These are phyloP conservation scores for Uronychia binucleata DNA, from an alignment of 73 alveolate genomes.

Conservation along the genomic window DNA sequence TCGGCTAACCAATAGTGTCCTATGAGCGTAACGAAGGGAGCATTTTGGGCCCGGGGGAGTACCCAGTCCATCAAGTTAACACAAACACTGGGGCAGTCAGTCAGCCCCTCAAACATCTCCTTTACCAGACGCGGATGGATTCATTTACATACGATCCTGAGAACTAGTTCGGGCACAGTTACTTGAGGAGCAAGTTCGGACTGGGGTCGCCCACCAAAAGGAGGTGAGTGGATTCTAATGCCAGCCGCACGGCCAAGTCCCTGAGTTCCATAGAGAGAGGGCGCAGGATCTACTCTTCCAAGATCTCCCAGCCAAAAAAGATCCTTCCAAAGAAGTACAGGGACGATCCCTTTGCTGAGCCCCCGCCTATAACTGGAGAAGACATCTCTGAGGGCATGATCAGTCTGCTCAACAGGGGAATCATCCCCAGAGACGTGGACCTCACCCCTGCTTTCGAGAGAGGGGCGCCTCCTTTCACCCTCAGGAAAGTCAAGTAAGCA, in stretches of 20 bases:
- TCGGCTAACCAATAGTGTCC: neutral
- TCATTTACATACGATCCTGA: slow-evolving; percentile 32
- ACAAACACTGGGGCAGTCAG: slow-evolving; percentile 17
- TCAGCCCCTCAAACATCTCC: slow-evolving; percentile 18
- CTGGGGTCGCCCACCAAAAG: slow-evolving; percentile 19
- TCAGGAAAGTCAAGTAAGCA: slow-evolving; percentile 28
- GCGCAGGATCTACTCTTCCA: neutral
- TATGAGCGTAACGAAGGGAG: neutral
- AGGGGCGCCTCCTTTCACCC: slow-evolving; percentile 89
- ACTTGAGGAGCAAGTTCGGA: slow-evolving; percentile 19
- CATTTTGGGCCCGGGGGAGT: neutral
- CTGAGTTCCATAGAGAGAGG: neutral
- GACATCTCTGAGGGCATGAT: slow-evolving; percentile 89
- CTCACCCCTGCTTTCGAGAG: slow-evolving; percentile 89
- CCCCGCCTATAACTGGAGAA: slow-evolving; percentile 84
- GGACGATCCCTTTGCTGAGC: slow-evolving; percentile 81
- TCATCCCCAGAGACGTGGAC: slow-evolving; percentile 91
- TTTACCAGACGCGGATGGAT: slow-evolving; percentile 7
- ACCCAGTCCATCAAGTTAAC: neutral
- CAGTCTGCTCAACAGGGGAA: slow-evolving; percentile 81
- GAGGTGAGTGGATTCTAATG: slow-evolving; percentile 19
- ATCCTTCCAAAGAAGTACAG: slow-evolving; percentile 72
- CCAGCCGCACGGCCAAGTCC: slow-evolving; percentile 4
- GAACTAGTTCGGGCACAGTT: slow-evolving; percentile 29
- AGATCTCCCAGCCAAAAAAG: slow-evolving; percentile 51